Conservation (phyloP, 2,329 filamentous ascomycete species). For the Sclerotinia sclerotiorum region DNA sequence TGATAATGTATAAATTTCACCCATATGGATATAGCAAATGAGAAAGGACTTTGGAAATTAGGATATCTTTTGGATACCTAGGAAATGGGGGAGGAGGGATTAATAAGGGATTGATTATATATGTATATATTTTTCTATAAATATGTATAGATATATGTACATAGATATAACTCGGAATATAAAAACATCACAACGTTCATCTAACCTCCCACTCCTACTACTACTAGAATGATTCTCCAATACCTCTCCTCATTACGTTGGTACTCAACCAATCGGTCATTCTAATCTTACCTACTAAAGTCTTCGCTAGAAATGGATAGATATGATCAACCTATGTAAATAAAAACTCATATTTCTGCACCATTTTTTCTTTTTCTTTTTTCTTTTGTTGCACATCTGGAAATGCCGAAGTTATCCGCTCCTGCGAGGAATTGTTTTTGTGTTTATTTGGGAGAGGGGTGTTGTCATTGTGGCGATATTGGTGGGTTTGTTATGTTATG, state of each 20-base stretch:
- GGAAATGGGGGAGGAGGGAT: too few relatives aligned
- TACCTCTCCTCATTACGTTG: not conserved
- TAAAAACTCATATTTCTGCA: too few relatives aligned
- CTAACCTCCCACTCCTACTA: not conserved
- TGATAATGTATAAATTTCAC: constrained; percentile 9
- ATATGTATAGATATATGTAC: not conserved
- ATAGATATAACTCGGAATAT: not conserved
- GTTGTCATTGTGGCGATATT: not conserved
- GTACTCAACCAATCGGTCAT: not conserved
- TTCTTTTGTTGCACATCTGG: constrained; percentile 7
- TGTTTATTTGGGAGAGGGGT: not conserved
- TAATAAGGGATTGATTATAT: not conserved
- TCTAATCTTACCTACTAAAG: too few relatives aligned
- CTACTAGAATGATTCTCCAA: not conserved
- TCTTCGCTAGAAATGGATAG: not conserved
- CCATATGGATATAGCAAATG: not conserved
- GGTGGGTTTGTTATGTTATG: not conserved
- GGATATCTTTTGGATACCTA: not conserved
- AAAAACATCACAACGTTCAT: not conserved
- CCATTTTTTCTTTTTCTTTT: too few relatives aligned
- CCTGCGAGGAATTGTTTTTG: not conserved
- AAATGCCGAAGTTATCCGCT: constrained; percentile 19
- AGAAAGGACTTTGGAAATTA: not conserved
- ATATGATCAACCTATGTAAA: too few relatives aligned
- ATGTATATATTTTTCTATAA: not conserved